A percentile compares a stretch with the other conserved stretches of the same genome.
phyloP scores from a whole-genome alignment of 2,329 filamentous ascomycete genomes.

The Bipolaris victoriae region DNA sequence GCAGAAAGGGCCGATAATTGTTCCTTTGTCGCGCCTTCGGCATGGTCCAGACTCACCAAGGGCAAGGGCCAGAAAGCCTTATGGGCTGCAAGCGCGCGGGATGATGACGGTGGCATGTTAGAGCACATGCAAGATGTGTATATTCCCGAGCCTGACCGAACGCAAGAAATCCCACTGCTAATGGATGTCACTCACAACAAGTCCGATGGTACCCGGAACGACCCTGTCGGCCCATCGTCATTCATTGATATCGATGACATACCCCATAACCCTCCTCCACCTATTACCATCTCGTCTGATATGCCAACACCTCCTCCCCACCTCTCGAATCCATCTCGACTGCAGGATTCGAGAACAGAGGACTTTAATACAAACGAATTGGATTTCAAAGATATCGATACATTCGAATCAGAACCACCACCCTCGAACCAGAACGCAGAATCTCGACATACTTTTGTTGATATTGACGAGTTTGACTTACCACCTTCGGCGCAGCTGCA shows the following conservation, averaged over 20 bases:
- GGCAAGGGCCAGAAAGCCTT: conserved; percentile 32
- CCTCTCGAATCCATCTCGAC: background rate
- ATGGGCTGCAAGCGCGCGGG: conserved; percentile 45
- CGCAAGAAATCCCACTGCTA: conserved; percentile 38
- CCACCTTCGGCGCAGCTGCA: conserved; percentile 15
- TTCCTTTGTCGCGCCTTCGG: conserved; percentile 1
- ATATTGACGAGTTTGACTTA: conserved; percentile 39
- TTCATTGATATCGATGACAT: conserved; percentile 34
- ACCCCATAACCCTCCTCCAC: conserved; percentile 4
- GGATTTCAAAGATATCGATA: conserved; percentile 36
- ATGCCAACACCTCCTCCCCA: conserved; percentile 22
- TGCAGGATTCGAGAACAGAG: background rate
- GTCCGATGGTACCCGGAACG: background rate
- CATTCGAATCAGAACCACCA: conserved; percentile 29
- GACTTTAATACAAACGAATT: background rate
- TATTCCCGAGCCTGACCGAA: conserved; percentile 41
- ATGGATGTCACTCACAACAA: conserved; percentile 27
- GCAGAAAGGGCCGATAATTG: background rate
- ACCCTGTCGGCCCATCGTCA: background rate
- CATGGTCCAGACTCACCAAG: conserved; percentile 28
- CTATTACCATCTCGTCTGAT: conserved; percentile 33
- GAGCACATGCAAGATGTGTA: conserved; percentile 35
- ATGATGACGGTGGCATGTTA: conserved; percentile 39
- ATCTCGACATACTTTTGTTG: conserved; percentile 27
- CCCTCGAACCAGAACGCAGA: conserved; percentile 37